Base-by-base conservation (phyloP, 106 monocot genomes). In the Cymbidium sinense region DNA sequence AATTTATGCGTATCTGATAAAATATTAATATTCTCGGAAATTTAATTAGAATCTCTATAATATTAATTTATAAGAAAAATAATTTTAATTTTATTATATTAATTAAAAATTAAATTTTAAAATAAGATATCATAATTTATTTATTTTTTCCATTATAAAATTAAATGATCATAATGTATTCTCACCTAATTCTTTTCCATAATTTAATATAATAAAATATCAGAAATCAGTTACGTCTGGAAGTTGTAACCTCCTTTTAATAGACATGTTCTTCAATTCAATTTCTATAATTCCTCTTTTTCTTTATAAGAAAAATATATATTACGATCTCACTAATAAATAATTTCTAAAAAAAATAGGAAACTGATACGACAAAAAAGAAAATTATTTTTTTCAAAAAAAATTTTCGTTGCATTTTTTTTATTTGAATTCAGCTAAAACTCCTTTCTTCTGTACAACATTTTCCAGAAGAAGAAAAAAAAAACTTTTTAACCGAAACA, bases 231-330 rank as follows among this genome's bases (percentile, higher is more conserved):
- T 62, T 62, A 62, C 67, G 33, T 31, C 15, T 31, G 67, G 15
- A 67, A 71, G 37, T 33, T 71, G 71, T 21, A 13, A 71, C 71
- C 71, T 71, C 37, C 71, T 37, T n/a, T 71, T 15, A 54, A 13
- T 1, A 33, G 33, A 33, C 31, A 11, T 67, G 33, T 1, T 15
- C 25, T 33, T 67, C 33, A 34, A 67, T 27, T 25, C n/a, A 27
- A 1, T 62, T 62, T 62, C 2, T 13, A 2, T 47, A 58, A 23
- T 23, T n/a, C n/a, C n/a, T 28, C 27, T 64, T 7, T 25, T 64
- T 29, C 12, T 31, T 9, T 9, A 5, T 7, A 6, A 1, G 23
- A 5, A 61, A 9, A n/a, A 25, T 23, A 25, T 61, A 61, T 2
- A 61, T 15, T 61, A 61, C 23, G 61, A 61, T 21, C 8, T 23